phyloP scores from a whole-genome alignment of 1,284 basidiomycete species.

The Malassezia arunalokei region DNA sequence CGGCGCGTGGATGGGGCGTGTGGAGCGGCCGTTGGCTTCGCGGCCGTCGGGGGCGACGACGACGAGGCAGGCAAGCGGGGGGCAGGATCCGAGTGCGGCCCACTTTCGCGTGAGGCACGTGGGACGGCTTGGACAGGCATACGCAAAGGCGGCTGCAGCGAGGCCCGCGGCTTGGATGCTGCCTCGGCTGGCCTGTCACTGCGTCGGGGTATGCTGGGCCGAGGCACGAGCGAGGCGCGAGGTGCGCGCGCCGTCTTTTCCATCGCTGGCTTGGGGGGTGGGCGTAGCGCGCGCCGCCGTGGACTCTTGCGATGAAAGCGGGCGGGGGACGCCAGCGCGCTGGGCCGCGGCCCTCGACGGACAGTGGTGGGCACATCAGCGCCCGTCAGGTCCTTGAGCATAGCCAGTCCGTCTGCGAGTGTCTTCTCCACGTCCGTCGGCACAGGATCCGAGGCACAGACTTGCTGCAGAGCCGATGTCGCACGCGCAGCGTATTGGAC shows the following conservation, averaged over 20 bases:
- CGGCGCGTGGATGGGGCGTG: not conserved
- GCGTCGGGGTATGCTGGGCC: not conserved
- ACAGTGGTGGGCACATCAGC: not conserved
- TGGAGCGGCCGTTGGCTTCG: not conserved
- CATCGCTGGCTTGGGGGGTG: not conserved
- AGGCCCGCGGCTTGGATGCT: not conserved
- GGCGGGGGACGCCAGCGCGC: not conserved
- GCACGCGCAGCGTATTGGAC: not conserved
- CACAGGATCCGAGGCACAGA: not conserved
- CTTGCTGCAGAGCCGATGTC: not conserved
- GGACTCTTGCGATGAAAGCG: slow-evolving; percentile 1
- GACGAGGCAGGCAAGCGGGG: not conserved
- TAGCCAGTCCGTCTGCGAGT: not conserved
- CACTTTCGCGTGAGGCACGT: not conserved
- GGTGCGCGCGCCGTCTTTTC: not conserved
- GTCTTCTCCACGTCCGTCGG: not conserved
- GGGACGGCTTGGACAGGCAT: not conserved
- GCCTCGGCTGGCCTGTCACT: not conserved
- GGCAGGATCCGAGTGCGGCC: not conserved
- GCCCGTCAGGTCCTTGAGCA: not conserved
- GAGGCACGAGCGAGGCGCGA: not conserved
- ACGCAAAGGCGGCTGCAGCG: not conserved
- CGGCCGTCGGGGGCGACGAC: not conserved
- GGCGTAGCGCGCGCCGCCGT: not conserved
- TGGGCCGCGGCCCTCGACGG: slow-evolving; percentile 1